Percentiles rank a stretch among this genome's conserved stretches.
These are phyloP conservation scores for Geotrichum europaeum DNA, from an alignment of 1,139 yeast species.

Conservation along the genomic window DNA sequence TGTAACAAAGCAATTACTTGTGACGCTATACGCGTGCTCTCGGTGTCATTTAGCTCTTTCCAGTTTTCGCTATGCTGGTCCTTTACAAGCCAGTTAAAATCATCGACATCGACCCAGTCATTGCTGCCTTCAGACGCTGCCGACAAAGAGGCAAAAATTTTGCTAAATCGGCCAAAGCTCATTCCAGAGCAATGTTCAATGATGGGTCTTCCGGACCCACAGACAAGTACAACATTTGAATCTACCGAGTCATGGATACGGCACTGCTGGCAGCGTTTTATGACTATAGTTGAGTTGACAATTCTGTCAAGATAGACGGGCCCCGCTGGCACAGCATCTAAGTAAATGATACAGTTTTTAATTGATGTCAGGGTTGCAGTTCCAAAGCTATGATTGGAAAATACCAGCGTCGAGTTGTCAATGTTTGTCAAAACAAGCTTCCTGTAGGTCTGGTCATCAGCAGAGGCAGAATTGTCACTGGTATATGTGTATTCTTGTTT, in stretches of 20 bases:
- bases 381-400: not conserved
- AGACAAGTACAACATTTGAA: slow-evolving; percentile 6
- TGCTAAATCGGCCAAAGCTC: slow-evolving; percentile 11
- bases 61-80: slow-evolving; percentile 12
- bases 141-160: not conserved
- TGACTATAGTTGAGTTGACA: not conserved
- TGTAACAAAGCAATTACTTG: not conserved
- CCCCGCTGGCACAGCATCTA: slow-evolving; percentile 9
- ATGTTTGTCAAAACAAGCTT: slow-evolving; percentile 2
- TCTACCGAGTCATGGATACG: slow-evolving; percentile 13
- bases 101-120: slow-evolving; percentile 15
- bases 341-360: slow-evolving; percentile 2
- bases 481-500: not conserved
- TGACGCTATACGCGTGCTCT: not conserved
- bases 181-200: slow-evolving; percentile 14
- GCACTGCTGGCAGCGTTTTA: slow-evolving; percentile 15
- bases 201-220: slow-evolving; percentile 14
- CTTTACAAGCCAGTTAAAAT: slow-evolving; percentile 16
- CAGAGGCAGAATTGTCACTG: not conserved
- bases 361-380: slow-evolving; percentile 10
- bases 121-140: not conserved
- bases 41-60: not conserved
- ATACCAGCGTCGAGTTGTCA: not conserved
- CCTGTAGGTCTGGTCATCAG: not conserved
- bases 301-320: slow-evolving; percentile 13